A percentile compares a stretch with the other conserved stretches of the same genome.
phyloP scores from a whole-genome alignment of 2,329 filamentous ascomycete species.

The Cryphonectria radicalis region DNA sequence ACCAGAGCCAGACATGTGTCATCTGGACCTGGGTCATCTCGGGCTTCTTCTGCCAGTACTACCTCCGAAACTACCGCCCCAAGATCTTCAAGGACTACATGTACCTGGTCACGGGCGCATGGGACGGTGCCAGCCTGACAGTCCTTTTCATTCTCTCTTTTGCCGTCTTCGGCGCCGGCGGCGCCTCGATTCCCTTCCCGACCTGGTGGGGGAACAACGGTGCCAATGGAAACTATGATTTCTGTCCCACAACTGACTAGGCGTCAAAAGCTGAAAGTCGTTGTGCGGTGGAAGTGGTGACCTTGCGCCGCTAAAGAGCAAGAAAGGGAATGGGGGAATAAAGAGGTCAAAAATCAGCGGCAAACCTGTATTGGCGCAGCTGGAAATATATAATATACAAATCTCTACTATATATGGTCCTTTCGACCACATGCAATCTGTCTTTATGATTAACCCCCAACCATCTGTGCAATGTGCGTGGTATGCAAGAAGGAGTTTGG shows the following conservation, averaged over 20 bases:
- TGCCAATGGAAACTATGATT: conserved; percentile 50
- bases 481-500: background rate
- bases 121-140: conserved; percentile 54
- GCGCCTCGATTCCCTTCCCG: conserved; percentile 49
- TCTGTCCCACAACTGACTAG: conserved; percentile 43
- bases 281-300: conserved; percentile 4
- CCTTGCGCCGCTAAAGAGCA: background rate
- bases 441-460: background rate
- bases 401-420: no score
- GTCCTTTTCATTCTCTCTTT: conserved; percentile 59
- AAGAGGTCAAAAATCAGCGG: no score
- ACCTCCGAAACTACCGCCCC: conserved; percentile 57
- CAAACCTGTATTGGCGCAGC: background rate
- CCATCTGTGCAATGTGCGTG: background rate
- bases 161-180: conserved; percentile 58
- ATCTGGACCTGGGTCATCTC: conserved; percentile 49
- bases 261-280: background rate
- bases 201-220: conserved; percentile 60
- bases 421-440: background rate
- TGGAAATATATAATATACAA: background rate
- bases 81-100: conserved; percentile 57
- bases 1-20: conserved; percentile 59
- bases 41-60: conserved; percentile 56
- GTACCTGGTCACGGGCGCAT: conserved; percentile 57
- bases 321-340: background rate